A percentile compares a stretch with the other conserved stretches of the same genome.
These are phyloP conservation scores for Kitagawia praeruptora DNA, from an alignment of 129 eudicot genomes.

Conservation along the genomic window DNA sequence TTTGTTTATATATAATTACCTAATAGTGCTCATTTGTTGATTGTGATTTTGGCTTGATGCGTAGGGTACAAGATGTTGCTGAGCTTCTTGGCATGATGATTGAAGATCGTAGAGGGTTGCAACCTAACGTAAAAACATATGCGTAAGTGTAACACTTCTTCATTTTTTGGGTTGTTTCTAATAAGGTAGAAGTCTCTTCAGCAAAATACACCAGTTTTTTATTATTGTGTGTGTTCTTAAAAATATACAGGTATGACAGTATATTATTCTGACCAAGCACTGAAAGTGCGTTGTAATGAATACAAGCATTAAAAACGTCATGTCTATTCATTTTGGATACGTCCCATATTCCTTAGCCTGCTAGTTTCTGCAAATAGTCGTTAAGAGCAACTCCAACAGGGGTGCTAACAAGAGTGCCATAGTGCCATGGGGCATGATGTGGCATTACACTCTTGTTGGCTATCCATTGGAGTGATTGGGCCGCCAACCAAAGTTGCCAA, in stretches of 20 bases:
- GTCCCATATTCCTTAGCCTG: background rate
- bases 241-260: background rate
- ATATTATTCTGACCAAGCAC: background rate
- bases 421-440: too few species aligned
- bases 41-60: conserved; percentile 14
- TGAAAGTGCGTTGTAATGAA: background rate
- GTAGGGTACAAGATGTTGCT: conserved; percentile 96
- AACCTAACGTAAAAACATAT: conserved; percentile 85
- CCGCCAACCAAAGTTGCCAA: too few species aligned
- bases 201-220: background rate
- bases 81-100: conserved; percentile 97
- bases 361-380: background rate
- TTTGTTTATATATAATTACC: background rate
- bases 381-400: too few species aligned
- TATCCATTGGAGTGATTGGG: too few species aligned
- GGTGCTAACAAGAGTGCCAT: too few species aligned
- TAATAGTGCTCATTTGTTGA: background rate
- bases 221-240: background rate
- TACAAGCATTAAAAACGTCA: background rate
- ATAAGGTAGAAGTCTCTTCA: background rate
- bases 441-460: too few species aligned
- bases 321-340: background rate
- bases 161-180: background rate
- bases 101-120: conserved; percentile 73
- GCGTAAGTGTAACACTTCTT: conserved; percentile 54